Conservation (phyloP, 192 early-diverging fungal species). For the Backusella westeae region DNA sequence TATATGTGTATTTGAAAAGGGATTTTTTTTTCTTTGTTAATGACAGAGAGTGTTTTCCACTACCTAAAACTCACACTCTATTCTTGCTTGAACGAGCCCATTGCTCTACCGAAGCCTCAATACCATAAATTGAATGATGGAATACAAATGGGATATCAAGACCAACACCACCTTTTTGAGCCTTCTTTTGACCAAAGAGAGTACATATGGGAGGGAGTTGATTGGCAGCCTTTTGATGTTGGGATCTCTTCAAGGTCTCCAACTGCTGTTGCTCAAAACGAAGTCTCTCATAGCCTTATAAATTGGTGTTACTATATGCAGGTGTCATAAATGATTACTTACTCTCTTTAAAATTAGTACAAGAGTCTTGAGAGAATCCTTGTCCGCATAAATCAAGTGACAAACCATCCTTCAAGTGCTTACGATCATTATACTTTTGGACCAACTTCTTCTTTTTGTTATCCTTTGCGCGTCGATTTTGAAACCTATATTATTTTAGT, state of each 20-base stretch:
- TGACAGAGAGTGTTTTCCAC: background rate
- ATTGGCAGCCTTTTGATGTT: background rate
- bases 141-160: constrained; percentile 7
- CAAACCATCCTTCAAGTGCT: background rate
- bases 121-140: background rate
- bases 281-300: background rate
- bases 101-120: background rate
- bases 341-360: background rate
- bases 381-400: background rate
- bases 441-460: constrained; percentile 6
- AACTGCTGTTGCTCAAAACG: background rate
- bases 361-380: background rate
- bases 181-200: background rate
- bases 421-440: background rate
- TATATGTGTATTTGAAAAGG: background rate
- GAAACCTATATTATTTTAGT: background rate
- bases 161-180: background rate
- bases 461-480: constrained; percentile 13
- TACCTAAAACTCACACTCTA: background rate
- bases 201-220: constrained; percentile 3
- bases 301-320: background rate
- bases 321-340: background rate
- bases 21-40: background rate
- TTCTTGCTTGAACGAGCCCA: background rate
- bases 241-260: background rate